Evolutionary conservation across 768 basidiomycete species (phyloP), one percentile per base, ranked within the genome.

Genomic region (Amanita inopinata): DNA sequence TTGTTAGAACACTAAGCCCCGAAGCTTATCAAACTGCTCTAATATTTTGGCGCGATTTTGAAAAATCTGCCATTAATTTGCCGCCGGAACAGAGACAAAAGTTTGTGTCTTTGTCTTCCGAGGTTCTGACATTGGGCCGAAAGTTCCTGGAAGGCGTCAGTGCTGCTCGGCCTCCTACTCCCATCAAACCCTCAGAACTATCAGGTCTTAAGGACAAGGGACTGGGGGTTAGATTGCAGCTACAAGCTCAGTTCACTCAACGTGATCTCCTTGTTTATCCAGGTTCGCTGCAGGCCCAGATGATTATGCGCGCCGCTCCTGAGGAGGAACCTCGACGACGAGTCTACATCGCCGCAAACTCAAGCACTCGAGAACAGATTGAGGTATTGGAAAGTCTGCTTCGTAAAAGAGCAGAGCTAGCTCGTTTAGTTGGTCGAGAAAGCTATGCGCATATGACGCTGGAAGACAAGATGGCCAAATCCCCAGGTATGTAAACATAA

Each of bases 41-140:
- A 17, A 93, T 93, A 47, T 98, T 98, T 62, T 83, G 90, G 75
- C 75, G 85, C 35, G 96, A 98, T 69, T 99, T 99, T 61, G 89
- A 96, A 57, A 92, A 92, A 60, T 98, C 93, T 10, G 94, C 90
- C 6, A 93, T 98, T 49, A 75, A 93, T 57, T 71, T 99, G 9
- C 83, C 90, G 7, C 75, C 82, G 0, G 69, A 69, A 7, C 71
- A 90, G 51, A 76, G 96, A 30, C 68, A 77, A 25, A 79, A 74
- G 47, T 97, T 96, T 49, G 91, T 99, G 12, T 76, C 83, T 1
- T 67, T 97, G 8, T 96, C 92, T 2, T 88, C 93, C 10, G 82
- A 89, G 43, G 87, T 98, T 45, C 70, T 94, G 15, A 67, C 80
- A 0, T 82, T 97, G 9, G 93, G 93, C 9, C 78, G 94, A 12